These are phyloP conservation scores for Hura crepitans DNA, from an alignment of 441 rosid genomes.

Conservation along the genomic window DNA sequence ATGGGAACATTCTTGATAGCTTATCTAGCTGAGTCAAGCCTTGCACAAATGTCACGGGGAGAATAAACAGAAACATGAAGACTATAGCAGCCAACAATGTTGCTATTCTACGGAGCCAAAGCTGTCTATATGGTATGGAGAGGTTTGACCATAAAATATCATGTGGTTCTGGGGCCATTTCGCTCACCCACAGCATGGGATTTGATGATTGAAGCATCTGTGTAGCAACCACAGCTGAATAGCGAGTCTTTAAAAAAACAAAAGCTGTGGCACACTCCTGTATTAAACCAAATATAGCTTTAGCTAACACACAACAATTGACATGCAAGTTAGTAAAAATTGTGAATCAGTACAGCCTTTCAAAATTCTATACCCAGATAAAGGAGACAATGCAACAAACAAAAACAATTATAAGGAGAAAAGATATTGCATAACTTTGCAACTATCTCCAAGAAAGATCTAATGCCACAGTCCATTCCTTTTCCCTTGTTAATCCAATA, in stretches of 20 bases:
- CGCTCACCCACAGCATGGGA: constrained; percentile 93
- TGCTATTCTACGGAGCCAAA: constrained; percentile 82
- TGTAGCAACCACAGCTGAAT: constrained; percentile 73
- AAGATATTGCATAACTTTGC: not conserved
- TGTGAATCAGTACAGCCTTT: not conserved
- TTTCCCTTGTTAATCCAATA: no score
- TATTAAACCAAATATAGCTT: constrained; percentile 16
- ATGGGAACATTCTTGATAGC: constrained; percentile 55
- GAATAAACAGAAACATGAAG: constrained; percentile 74
- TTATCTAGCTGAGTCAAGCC: constrained; percentile 70
- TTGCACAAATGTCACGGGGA: constrained; percentile 83
- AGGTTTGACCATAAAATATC: constrained; percentile 93
- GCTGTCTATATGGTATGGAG: constrained; percentile 68
- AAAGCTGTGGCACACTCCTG: constrained; percentile 84
- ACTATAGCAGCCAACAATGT: constrained; percentile 53
- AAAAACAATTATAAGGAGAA: not conserved
- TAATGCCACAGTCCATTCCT: not conserved
- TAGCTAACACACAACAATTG: constrained; percentile 8
- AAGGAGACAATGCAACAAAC: not conserved
- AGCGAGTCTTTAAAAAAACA: constrained; percentile 87
- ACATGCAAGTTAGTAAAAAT: not conserved
- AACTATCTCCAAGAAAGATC: not conserved
- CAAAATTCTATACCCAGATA: not conserved
- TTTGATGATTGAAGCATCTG: constrained; percentile 78
- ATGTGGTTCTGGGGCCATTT: constrained; percentile 86